These are phyloP conservation scores for Cornus florida DNA, from an alignment of 148 eudicot genomes.

Conservation along the genomic window DNA sequence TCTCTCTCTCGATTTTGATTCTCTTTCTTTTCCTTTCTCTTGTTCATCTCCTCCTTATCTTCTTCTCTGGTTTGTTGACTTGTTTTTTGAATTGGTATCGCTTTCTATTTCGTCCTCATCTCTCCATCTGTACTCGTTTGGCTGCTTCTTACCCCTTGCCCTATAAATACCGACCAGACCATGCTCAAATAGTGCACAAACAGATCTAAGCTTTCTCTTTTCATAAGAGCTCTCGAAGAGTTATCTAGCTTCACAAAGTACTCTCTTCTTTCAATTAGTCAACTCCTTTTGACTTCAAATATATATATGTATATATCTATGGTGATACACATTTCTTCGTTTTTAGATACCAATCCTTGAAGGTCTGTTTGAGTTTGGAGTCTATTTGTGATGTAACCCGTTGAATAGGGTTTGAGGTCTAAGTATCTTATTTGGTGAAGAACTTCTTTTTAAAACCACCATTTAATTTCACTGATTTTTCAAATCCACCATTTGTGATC, in stretches of 20 bases:
- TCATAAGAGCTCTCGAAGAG: neutral
- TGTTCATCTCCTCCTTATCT: neutral
- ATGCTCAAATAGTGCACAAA: neutral
- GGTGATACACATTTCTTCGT: neutral
- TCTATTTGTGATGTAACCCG: too few relatives aligned
- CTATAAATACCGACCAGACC: neutral
- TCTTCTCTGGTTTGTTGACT: neutral
- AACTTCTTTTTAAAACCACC: too few relatives aligned
- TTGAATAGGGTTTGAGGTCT: too few relatives aligned
- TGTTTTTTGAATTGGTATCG: neutral
- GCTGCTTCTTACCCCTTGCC: slow-evolving; percentile 1
- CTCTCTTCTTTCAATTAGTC: neutral
- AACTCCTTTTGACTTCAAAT: neutral
- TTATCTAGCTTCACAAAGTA: too few relatives aligned
- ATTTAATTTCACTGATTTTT: too few relatives aligned
- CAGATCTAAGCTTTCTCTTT: neutral
- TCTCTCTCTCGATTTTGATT: neutral
- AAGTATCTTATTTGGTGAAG: too few relatives aligned
- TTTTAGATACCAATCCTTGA: neutral
- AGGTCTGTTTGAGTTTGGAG: too few relatives aligned
- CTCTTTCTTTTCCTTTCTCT: neutral
- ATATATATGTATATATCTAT: neutral
- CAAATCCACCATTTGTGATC: neutral
- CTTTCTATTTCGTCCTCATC: slow-evolving; percentile 7
- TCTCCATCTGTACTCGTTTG: neutral